Percentiles rank a stretch among this genome's conserved stretches.
These are phyloP conservation scores for Mycena latifolia DNA, from an alignment of 768 basidiomycete species.

Conservation along the genomic window DNA sequence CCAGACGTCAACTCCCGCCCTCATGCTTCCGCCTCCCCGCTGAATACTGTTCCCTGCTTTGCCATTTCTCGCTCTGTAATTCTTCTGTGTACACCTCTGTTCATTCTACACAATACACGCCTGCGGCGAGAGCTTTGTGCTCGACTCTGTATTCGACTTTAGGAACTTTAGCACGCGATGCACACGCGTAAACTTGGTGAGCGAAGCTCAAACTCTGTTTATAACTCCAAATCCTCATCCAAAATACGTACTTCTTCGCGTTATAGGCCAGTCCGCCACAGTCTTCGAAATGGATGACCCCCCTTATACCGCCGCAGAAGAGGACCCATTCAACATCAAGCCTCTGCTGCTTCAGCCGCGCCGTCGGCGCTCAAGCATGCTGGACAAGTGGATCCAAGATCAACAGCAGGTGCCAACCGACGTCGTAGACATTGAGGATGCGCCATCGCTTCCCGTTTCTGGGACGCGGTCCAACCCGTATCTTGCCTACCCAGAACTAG, in stretches of 20 bases:
- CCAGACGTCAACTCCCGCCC: not conserved
- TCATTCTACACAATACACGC: constrained; percentile 30
- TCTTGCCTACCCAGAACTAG: constrained; percentile 58
- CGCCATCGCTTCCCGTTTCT: constrained; percentile 29
- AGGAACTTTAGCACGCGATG: constrained; percentile 34
- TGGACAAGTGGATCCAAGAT: constrained; percentile 67
- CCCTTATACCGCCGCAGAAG: constrained; percentile 64
- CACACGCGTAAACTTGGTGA: constrained; percentile 38
- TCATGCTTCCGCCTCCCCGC: constrained; percentile 13
- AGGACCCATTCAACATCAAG: constrained; percentile 62
- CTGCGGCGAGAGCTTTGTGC: constrained; percentile 22
- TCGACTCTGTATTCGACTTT: constrained; percentile 25
- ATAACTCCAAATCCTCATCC: constrained; percentile 28
- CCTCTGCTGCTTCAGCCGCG: constrained; percentile 50
- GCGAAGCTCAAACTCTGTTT: constrained; percentile 33
- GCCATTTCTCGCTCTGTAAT: constrained; percentile 30
- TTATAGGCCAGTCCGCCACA: constrained; percentile 32
- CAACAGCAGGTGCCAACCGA: constrained; percentile 49
- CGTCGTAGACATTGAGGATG: constrained; percentile 29
- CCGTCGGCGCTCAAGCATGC: constrained; percentile 61
- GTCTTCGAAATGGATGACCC: constrained; percentile 51
- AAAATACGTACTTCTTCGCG: constrained; percentile 32
- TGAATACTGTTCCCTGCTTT: constrained; percentile 4
- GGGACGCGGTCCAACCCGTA: constrained; percentile 51
- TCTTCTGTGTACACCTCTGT: constrained; percentile 32